Evolutionary conservation across 73 alveolate genomes (phyloP), one percentile per base, ranked within the genome.

Genomic region (Paramecium primaurelia): DNA sequence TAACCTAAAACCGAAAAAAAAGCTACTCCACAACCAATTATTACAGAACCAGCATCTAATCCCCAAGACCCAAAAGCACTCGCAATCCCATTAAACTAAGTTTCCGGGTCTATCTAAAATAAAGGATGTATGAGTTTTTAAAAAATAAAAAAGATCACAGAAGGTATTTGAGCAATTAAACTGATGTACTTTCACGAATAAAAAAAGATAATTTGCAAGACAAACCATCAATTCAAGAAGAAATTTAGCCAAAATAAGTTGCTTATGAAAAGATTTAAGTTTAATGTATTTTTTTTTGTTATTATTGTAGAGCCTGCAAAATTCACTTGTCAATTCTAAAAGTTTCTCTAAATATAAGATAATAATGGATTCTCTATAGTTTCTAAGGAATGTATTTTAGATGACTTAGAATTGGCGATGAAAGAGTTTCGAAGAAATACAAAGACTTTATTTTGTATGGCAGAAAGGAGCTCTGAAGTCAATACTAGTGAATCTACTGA

Each of bases 401-500:
- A 80, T 25, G 49, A 80, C n/a, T 2, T 80, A 32, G 47, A 42
- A 28, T 28, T 36, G 37, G 47, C 75, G 2, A 45, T 80, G 77
- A 80, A 45, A 16, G 91, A 80, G 11, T 80, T 80, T 49, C 49
- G 30, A 47, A 80, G 58, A 47, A 34, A 80, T 26, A 80, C 91
- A 45, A 49, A 80, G 8, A 49, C 75, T 36, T 25, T 80, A 38
- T 8, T 45, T 12, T 45, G 77, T 45, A 26, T 80, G 32, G 91
- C 25, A 18, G 49, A 80, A 26, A 16, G 91, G 58, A 80, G 91
- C 38, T 80, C 58, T 4, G 91, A 80, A 44, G 58, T 80, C 44
- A 45, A 80, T 36, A 80, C 91, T 22, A 44, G 91, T 28, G 91
- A 80, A 80, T 49, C 58, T 18, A 80, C 20, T 2, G 91, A 80